A percentile compares a stretch with the other conserved stretches of the same genome.
Evolutionary conservation across 2,329 filamentous ascomycete species (phyloP).

Genomic region (Harringtonia lauricola): DNA sequence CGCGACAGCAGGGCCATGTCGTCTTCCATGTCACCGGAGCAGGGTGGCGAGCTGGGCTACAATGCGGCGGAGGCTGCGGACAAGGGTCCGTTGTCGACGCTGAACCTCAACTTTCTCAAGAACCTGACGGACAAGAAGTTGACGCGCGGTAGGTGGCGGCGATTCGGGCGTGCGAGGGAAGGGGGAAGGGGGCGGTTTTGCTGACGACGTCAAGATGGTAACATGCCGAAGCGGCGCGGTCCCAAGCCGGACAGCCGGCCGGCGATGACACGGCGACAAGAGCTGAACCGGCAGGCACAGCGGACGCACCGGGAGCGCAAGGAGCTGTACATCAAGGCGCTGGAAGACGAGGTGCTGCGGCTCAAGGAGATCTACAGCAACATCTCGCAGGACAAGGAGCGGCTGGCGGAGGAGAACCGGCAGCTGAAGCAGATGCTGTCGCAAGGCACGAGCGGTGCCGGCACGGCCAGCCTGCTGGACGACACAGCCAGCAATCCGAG

Average conservation of each 20-base stretch:
- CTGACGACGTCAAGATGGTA: conserved; percentile 51
- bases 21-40: conserved; percentile 34
- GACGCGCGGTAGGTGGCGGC: conserved; percentile 51
- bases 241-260: conserved; percentile 96
- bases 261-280: conserved; percentile 80
- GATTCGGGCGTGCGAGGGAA: neutral
- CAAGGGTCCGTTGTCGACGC: conserved; percentile 26
- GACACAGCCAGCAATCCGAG: conserved; percentile 35
- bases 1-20: conserved; percentile 21
- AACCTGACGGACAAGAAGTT: conserved; percentile 61
- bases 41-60: conserved; percentile 19
- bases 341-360: conserved; percentile 83
- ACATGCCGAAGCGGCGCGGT: conserved; percentile 77
- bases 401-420: conserved; percentile 67
- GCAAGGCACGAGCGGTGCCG: conserved; percentile 36
- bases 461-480: conserved; percentile 20
- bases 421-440: conserved; percentile 50
- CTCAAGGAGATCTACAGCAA: conserved; percentile 77
- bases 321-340: conserved; percentile 86
- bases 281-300: conserved; percentile 84
- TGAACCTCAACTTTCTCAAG: conserved; percentile 55
- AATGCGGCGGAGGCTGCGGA: conserved; percentile 19
- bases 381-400: conserved; percentile 64
- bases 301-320: conserved; percentile 96
- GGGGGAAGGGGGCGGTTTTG: neutral